These are phyloP conservation scores for Carex cristatella DNA, from an alignment of 176 grass and related monocot genomes.

Conservation along the genomic window DNA sequence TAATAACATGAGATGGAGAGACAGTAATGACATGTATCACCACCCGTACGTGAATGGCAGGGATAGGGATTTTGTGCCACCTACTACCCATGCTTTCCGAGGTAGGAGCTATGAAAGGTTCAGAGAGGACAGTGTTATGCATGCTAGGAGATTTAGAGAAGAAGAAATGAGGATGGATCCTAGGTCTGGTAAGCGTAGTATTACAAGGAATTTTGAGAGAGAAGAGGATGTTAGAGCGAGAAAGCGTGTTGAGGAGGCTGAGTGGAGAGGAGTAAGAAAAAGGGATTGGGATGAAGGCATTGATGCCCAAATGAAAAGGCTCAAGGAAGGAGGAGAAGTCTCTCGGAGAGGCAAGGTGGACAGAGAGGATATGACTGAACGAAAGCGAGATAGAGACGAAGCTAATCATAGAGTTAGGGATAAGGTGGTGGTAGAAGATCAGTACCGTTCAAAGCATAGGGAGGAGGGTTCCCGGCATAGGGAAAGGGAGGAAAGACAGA, in stretches of 20 bases:
- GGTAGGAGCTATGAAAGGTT: conserved; percentile 75
- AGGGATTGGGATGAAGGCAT: conserved; percentile 52
- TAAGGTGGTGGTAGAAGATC: conserved; percentile 66
- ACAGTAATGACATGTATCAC: conserved; percentile 13
- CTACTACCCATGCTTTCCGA: conserved; percentile 18
- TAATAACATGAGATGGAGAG: conserved; percentile 28
- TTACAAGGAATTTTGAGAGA: conserved; percentile 47
- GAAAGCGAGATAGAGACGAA: conserved; percentile 67
- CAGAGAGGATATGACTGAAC: conserved; percentile 44
- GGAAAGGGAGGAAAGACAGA: conserved; percentile 85
- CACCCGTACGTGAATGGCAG: conserved; percentile 8
- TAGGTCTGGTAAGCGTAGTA: conserved; percentile 68
- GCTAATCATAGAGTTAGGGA: conserved; percentile 57
- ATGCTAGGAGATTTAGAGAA: conserved; percentile 63
- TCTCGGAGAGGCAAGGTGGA: conserved; percentile 64
- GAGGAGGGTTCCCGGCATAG: conserved; percentile 60
- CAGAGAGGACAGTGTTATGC: conserved; percentile 61
- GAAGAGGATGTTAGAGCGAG: conserved; percentile 57
- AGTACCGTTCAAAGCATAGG: conserved; percentile 55
- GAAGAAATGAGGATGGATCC: conserved; percentile 60
- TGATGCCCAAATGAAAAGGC: conserved; percentile 70
- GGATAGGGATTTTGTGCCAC: conserved; percentile 23
- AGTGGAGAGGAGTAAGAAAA: conserved; percentile 67
- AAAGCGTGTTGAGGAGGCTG: conserved; percentile 64
- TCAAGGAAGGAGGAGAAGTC: conserved; percentile 75